Percentiles rank a stretch among this genome's conserved stretches.
phyloP scores from a whole-genome alignment of 306 rosid genomes.

The Canavalia ensiformis region DNA sequence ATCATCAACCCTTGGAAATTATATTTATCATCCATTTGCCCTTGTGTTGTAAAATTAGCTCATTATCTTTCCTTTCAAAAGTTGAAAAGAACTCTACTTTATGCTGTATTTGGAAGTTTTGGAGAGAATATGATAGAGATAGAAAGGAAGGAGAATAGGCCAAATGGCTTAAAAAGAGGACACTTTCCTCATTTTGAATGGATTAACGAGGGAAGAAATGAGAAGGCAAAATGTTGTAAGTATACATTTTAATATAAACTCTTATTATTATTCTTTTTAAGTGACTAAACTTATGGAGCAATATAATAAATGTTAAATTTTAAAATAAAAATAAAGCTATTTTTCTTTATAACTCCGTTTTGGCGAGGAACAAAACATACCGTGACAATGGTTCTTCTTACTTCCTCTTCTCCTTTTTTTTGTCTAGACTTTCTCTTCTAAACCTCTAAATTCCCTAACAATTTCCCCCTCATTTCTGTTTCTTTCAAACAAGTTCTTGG shows the following conservation, averaged over 20 bases:
- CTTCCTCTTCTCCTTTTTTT: background rate
- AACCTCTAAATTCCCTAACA: background rate
- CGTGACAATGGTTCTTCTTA: background rate
- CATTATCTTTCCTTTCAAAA: slow-evolving; percentile 33
- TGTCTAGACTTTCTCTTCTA: background rate
- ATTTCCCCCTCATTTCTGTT: background rate
- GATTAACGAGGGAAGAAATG: slow-evolving; percentile 4
- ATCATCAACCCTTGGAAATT: slow-evolving; percentile 31
- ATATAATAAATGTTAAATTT: background rate
- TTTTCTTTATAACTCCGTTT: background rate
- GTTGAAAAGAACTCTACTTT: slow-evolving; percentile 18
- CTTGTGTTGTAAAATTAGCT: slow-evolving; percentile 42
- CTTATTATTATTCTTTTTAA: background rate
- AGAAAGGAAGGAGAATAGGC: slow-evolving; percentile 19
- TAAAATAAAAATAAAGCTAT: slow-evolving; percentile 3
- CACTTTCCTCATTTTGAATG: slow-evolving; percentile 37
- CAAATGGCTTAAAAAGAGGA: slow-evolving; percentile 7
- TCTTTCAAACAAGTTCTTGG: slow-evolving; percentile 20
- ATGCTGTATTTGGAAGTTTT: slow-evolving; percentile 33
- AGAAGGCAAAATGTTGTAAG: slow-evolving; percentile 22
- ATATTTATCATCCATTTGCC: background rate
- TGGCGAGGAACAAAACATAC: background rate
- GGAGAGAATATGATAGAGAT: slow-evolving; percentile 27
- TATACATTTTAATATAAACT: slow-evolving; percentile 8
- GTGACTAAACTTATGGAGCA: slow-evolving; percentile 8